phyloP scores from a whole-genome alignment of 83 land plant genomes.

The Diphasiastrum complanatum region DNA sequence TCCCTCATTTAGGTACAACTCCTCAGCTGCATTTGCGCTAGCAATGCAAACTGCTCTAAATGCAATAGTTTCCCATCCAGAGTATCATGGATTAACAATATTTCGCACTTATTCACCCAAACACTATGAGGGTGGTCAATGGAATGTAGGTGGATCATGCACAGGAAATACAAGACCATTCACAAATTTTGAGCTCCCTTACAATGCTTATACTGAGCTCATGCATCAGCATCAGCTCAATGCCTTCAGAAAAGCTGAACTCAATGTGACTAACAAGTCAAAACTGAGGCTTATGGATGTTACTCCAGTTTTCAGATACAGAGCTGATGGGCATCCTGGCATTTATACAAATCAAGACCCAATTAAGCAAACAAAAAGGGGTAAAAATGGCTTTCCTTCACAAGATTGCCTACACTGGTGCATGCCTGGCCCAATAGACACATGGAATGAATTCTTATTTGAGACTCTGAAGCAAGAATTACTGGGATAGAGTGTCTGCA shows the following conservation, averaged over 20 bases:
- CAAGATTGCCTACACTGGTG: slow-evolving; percentile 99
- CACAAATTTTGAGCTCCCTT: slow-evolving; percentile 27
- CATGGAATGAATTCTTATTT: slow-evolving; percentile 75
- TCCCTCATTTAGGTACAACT: neutral
- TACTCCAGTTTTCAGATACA: slow-evolving; percentile 42
- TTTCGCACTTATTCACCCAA: slow-evolving; percentile 78
- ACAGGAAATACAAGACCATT: slow-evolving; percentile 69
- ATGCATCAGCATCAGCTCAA: slow-evolving; percentile 58
- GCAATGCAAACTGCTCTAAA: slow-evolving; percentile 63
- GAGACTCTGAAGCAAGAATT: slow-evolving; percentile 57
- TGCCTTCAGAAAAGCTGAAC: slow-evolving; percentile 44
- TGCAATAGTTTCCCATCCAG: slow-evolving; percentile 48
- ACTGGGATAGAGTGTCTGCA: too few species aligned
- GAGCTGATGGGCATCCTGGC: slow-evolving; percentile 94
- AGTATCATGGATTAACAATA: slow-evolving; percentile 69
- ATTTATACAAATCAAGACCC: slow-evolving; percentile 76
- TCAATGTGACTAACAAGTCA: slow-evolving; percentile 29
- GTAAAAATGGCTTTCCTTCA: slow-evolving; percentile 61
- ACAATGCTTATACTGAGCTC: slow-evolving; percentile 47
- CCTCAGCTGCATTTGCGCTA: slow-evolving; percentile 27
- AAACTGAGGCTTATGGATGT: slow-evolving; percentile 60
- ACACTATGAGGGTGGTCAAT: slow-evolving; percentile 85
- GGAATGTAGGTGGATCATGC: slow-evolving; percentile 96
- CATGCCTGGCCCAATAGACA: slow-evolving; percentile 96
- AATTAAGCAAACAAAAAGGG: slow-evolving; percentile 54